These are phyloP conservation scores for Coelastrella sp. DNA, from an alignment of 139 green algal species.

Conservation along the genomic window DNA sequence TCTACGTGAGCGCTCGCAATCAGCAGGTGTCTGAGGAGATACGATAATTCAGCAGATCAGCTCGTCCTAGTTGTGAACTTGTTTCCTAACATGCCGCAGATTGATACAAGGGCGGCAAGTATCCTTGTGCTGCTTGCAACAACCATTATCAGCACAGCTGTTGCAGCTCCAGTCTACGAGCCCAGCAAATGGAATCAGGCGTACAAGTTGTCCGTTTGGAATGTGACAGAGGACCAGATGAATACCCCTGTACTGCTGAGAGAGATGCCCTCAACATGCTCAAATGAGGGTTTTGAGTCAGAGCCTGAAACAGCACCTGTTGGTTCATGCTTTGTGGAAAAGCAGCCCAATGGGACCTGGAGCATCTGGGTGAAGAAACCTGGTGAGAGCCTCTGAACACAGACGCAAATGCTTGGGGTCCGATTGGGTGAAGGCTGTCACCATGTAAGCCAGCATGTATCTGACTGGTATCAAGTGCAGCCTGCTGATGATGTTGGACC, in stretches of 20 bases:
- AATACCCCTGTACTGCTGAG: not conserved
- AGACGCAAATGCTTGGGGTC: no score
- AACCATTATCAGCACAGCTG: not conserved
- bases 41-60: no score
- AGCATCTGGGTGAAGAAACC: conserved; percentile 1
- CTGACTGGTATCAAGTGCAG: no score
- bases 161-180: not conserved
- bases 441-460: no score
- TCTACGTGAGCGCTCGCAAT: no score
- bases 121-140: not conserved
- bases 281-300: not conserved
- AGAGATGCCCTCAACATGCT: no score
- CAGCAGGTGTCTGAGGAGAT: no score
- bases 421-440: no score
- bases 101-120: not conserved
- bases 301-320: not conserved
- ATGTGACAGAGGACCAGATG: not conserved
- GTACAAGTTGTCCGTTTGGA: not conserved
- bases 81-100: no score
- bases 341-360: not conserved
- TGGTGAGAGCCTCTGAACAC: not conserved
- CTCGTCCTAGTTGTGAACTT: no score
- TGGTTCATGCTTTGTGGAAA: not conserved
- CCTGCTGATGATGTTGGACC: no score
- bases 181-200: not conserved